Percentiles rank a stretch among this genome's conserved stretches.
phyloP scores from a whole-genome alignment of 2,329 filamentous ascomycete species.

The Escovopsis sp. region DNA sequence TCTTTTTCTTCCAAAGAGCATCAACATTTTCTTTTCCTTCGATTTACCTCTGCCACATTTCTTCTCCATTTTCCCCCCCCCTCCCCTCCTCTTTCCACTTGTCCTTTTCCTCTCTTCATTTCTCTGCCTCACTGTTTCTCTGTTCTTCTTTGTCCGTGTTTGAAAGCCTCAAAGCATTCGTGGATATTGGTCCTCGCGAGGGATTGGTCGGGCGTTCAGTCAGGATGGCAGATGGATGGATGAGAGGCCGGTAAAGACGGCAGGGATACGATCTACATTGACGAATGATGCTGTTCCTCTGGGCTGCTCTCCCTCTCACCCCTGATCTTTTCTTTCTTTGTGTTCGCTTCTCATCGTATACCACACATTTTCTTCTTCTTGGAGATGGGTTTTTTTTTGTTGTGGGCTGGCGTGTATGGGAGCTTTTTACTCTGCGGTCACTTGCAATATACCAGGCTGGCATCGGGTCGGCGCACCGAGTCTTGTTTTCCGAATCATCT shows the following conservation, averaged over 20 bases:
- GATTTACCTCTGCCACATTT: too few species aligned
- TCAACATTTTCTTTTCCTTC: constrained; percentile 10
- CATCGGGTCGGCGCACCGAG: constrained; percentile 6
- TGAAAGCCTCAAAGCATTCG: constrained; percentile 12
- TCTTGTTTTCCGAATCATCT: not conserved
- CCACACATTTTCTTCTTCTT: not conserved
- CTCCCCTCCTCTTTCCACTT: too few species aligned
- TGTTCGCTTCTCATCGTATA: not conserved
- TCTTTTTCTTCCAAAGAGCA: constrained; percentile 3
- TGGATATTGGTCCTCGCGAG: not conserved
- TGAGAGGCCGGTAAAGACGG: not conserved
- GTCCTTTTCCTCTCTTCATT: too few species aligned
- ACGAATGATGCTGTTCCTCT: constrained; percentile 3
- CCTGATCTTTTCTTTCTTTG: not conserved
- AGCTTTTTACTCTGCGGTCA: too few species aligned
- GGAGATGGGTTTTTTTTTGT: not conserved
- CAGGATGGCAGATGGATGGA: not conserved
- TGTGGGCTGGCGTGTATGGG: too few species aligned
- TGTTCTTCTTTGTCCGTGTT: constrained; percentile 5
- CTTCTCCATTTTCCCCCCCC: too few species aligned
- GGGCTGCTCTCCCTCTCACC: not conserved
- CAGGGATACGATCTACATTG: not conserved
- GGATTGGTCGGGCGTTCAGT: too few species aligned
- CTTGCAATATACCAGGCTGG: constrained; percentile 8
- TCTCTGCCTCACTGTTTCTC: too few species aligned